Evolutionary conservation across 257 asterid genomes (phyloP).

Genomic region (Nicotiana noctiflora): DNA sequence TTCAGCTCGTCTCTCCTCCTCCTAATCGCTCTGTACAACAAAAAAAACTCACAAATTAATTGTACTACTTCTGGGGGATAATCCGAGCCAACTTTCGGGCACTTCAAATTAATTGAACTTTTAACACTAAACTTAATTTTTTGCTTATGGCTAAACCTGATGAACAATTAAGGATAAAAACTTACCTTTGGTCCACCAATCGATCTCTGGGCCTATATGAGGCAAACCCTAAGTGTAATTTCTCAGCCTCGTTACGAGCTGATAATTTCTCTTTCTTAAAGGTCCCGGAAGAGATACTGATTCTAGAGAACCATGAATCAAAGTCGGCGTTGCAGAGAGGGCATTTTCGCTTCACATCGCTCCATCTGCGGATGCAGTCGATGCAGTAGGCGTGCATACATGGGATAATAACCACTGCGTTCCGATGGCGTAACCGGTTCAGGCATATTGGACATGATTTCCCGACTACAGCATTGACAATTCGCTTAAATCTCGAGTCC

Average conservation of each 20-base stretch:
- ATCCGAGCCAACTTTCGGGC: background rate
- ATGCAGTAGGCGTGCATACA: conserved; percentile 50
- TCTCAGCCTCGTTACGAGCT: background rate
- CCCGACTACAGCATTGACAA: conserved; percentile 17
- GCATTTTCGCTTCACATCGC: conserved; percentile 43
- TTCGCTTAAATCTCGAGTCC: background rate
- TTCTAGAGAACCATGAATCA: conserved; percentile 27
- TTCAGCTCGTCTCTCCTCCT: conserved; percentile 21
- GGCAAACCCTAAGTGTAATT: background rate
- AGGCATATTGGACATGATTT: conserved; percentile 47
- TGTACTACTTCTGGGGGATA: background rate
- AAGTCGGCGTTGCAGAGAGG: conserved; percentile 45
- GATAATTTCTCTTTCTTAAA: conserved; percentile 21
- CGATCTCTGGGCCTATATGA: conserved; percentile 6
- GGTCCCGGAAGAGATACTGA: conserved; percentile 12
- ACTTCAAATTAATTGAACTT: background rate
- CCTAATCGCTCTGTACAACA: conserved; percentile 21
- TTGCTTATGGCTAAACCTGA: background rate
- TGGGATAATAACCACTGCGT: conserved; percentile 30
- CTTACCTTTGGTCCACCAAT: conserved; percentile 10
- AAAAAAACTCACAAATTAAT: background rate
- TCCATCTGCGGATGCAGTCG: conserved; percentile 50
- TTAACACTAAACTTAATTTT: background rate
- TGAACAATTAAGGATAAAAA: background rate
- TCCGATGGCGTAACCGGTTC: conserved; percentile 15